Base-by-base conservation (phyloP, 1,139 yeast species). In the Debaryomyces robertsiae region DNA sequence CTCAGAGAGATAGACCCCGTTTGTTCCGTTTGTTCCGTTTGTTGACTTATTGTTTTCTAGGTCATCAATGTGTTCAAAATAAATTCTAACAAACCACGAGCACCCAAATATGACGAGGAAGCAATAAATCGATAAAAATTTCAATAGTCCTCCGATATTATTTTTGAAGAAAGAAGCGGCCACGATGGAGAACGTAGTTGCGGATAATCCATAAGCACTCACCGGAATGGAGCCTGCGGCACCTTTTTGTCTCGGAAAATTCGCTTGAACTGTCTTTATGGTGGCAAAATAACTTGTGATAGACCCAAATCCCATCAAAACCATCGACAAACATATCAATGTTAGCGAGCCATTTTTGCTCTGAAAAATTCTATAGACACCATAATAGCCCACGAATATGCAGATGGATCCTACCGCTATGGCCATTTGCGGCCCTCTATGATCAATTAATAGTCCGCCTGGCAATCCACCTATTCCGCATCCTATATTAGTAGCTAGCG, bases 191-290 rank as follows among this genome's bases (percentile, higher is more conserved):
- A 71, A 70, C 10, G 72, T 46, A 3, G 75, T 71, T 10, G 77
- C 77, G 2, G 74, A 61, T 43, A 80, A 60, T 0, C 84, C 86
- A 55, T 73, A 80, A 2, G 79, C 64, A 25, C 84, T 71, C 2
- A 79, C 82, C 1, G 85, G 85, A 15, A 77, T 64, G 1, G 84
- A 81, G 3, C 82, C 81, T 3, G 91, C 91, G 3, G 81, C 72
- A 13, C 93, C 93, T 50, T 84, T 69, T 52, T 82, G 80, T 27
- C 74, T 63, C 0, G 91, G 90, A 49, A 84, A 84, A 55, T 84
- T 84, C 2, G 84, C 67, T 15, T 86, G 84, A 2, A 85, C 77
- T 6, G 84, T 82, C 48, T 84, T 84, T 44, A 84, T 70, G 2
- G 88, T 75, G 1, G 90, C 73, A 52, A 80, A 84, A 56, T 78